phyloP scores from a whole-genome alignment of 306 rosid genomes.

The Senna siamea region DNA sequence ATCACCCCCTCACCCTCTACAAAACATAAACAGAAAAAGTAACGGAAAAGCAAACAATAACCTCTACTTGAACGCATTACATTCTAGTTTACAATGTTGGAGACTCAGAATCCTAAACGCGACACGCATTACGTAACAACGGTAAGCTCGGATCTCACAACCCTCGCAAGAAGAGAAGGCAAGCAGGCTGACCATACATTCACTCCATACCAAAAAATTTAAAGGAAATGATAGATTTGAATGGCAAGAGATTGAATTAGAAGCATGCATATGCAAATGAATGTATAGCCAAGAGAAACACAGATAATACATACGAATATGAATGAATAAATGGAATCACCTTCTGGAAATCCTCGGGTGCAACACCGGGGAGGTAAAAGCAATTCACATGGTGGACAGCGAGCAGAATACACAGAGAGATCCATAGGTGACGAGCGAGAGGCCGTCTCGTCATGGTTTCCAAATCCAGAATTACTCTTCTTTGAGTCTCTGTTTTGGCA shows the following conservation, averaged over 20 bases:
- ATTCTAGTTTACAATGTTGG: not conserved
- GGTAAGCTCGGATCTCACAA: slow-evolving; percentile 42
- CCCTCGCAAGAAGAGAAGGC: not conserved
- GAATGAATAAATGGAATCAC: slow-evolving; percentile 37
- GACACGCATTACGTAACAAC: slow-evolving; percentile 15
- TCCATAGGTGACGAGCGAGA: slow-evolving; percentile 66
- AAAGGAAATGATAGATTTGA: no score
- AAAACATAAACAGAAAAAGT: no score
- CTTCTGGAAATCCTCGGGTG: slow-evolving; percentile 80
- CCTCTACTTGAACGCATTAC: not conserved
- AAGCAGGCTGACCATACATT: no score
- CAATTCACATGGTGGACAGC: slow-evolving; percentile 48
- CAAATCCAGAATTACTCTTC: slow-evolving; percentile 39
- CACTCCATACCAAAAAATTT: no score
- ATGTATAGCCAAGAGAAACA: no score
- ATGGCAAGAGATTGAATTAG: no score
- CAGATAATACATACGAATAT: no score
- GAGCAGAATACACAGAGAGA: slow-evolving; percentile 52
- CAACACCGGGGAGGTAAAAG: slow-evolving; percentile 92
- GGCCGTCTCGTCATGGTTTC: slow-evolving; percentile 65
- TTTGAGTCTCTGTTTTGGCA: not conserved
- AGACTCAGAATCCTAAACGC: not conserved
- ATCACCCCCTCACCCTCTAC: no score
- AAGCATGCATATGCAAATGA: no score
- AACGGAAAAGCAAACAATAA: no score